phyloP scores from a whole-genome alignment of 805 yeast genomes.

The Yamadazyma sp. region DNA sequence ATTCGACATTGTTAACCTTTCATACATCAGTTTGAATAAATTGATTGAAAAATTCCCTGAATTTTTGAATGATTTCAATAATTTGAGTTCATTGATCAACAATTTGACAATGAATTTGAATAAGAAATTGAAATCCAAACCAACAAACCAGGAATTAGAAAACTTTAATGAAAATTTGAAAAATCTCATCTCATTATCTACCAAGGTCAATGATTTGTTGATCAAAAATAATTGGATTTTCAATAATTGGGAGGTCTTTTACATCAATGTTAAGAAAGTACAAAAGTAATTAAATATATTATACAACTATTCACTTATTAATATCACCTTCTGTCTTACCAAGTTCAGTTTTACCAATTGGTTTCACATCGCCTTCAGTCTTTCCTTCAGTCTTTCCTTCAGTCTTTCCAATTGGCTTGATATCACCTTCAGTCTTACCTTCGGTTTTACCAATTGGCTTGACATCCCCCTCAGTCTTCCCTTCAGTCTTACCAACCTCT shows the following conservation, averaged over 20 bases:
- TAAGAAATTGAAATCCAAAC: slow-evolving; percentile 53
- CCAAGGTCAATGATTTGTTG: slow-evolving; percentile 8
- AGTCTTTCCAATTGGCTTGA: slow-evolving; percentile 4
- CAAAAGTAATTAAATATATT: background rate
- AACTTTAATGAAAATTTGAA: slow-evolving; percentile 44
- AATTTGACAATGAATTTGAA: slow-evolving; percentile 35
- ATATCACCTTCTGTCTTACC: slow-evolving; percentile 7
- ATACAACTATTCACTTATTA: no score
- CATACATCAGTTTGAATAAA: slow-evolving; percentile 41
- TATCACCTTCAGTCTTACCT: slow-evolving; percentile 2
- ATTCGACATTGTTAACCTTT: slow-evolving; percentile 53
- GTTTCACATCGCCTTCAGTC: slow-evolving; percentile 6
- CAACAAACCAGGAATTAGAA: slow-evolving; percentile 67
- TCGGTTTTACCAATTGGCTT: no score
- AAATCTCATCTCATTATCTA: slow-evolving; percentile 11
- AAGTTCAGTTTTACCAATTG: slow-evolving; percentile 9
- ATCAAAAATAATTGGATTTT: slow-evolving; percentile 10
- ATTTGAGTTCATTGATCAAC: slow-evolving; percentile 31
- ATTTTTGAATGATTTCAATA: slow-evolving; percentile 15
- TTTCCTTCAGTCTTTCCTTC: slow-evolving; percentile 9
- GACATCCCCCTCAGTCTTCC: slow-evolving; percentile 1
- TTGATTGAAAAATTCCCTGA: slow-evolving; percentile 32
- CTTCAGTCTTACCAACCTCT: slow-evolving; percentile 8
- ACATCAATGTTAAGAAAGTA: slow-evolving; percentile 7
- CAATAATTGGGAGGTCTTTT: slow-evolving; percentile 12